phyloP scores from a whole-genome alignment of 2,329 filamentous ascomycete species.

The Claviceps sp. region DNA sequence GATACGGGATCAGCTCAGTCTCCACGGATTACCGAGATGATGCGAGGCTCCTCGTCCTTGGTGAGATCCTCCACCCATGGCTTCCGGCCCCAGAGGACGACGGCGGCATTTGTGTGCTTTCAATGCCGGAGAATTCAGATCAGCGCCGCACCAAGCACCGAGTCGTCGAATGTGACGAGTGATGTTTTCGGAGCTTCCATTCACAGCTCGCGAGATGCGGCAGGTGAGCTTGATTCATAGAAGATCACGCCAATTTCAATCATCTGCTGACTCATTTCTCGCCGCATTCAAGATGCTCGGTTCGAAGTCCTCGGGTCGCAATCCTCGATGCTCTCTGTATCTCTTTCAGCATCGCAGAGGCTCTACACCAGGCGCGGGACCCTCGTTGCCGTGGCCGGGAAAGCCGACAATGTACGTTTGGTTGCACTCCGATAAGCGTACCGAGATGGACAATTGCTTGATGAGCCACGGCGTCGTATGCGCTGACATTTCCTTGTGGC shows the following conservation, averaged over 20 bases:
- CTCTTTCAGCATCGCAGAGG: constrained; percentile 82
- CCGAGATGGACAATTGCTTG: not conserved
- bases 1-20: not conserved
- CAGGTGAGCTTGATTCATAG: constrained; percentile 28
- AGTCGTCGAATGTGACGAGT: constrained; percentile 33
- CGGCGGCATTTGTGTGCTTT: constrained; percentile 30
- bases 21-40: constrained; percentile 12
- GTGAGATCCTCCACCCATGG: constrained; percentile 22
- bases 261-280: not conserved
- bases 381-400: constrained; percentile 77
- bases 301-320: constrained; percentile 90
- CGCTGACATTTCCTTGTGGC: not conserved
- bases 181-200: constrained; percentile 42
- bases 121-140: constrained; percentile 51
- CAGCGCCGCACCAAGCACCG: constrained; percentile 45
- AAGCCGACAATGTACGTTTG: constrained; percentile 83
- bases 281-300: constrained; percentile 58
- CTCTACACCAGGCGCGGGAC: constrained; percentile 89
- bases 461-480: not conserved
- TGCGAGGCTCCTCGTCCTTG: constrained; percentile 31
- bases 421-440: not conserved
- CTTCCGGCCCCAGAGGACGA: constrained; percentile 13
- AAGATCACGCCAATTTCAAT: not conserved
- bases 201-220: constrained; percentile 31
- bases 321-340: constrained; percentile 87